Base-by-base conservation (phyloP, 208 protist species). In the Leishmania amazonensis region DNA sequence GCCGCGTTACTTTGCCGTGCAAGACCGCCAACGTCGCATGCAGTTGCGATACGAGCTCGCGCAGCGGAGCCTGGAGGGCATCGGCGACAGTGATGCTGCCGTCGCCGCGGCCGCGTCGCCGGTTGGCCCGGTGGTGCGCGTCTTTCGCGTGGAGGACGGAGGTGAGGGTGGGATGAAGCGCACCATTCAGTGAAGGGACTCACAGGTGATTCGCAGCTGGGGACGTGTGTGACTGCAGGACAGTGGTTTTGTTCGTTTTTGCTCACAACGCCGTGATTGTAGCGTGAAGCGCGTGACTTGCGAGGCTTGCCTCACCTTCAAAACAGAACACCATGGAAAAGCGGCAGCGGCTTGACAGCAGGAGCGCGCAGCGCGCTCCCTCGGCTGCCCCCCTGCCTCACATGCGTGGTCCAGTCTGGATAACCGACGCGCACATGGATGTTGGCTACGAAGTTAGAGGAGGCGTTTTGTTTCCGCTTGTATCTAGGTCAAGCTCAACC, bases 1-100 rank as follows among this genome's bases (percentile, higher is more conserved):
- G 62, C 94, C 94, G 45, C 90, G 90, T 58, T 94, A 95, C 84
- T 77, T 76, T n/a, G 90, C 89, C 1, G 92, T 97, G 80, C 90
- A 92, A 87, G 80, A 94, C 72, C 81, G 94, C 54, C 92, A 91
- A 54, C 81, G 84, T 35, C 60, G 83, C 0, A 74, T 95, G 84
- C 86, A 94, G 79, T n/a, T 94, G 35, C 90, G 94, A 6, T 90
- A 85, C 60, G 89, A 95, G 68, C 80, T 89, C 47, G 89, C 94
- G 47, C 84, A 91, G 79, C 70, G 62, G 58, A 88, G 84, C 42
- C 76, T 90, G 3, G 78, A 57, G 62, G 38, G n/a, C 31, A 67
- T 24, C 74, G 24, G 40, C 35, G 49, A 60, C n/a, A 35, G 58
- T 31, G 47, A 24, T 19, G 49, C 47, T 7, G 45, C 21, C 9